These are phyloP conservation scores for Kickxella alabastrina DNA, from an alignment of 192 early-diverging fungal species.

Conservation along the genomic window DNA sequence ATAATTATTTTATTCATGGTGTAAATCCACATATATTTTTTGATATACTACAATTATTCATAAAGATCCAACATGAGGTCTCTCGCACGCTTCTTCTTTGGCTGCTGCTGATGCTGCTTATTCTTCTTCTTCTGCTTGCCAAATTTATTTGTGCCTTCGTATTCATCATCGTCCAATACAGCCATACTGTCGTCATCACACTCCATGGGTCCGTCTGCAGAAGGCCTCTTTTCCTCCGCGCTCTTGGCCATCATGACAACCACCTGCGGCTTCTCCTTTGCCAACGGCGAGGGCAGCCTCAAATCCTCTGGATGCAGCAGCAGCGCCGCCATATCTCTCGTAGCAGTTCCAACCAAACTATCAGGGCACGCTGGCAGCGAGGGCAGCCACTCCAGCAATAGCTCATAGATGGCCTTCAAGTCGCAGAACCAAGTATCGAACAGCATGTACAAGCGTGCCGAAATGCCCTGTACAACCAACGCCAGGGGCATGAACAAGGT, in stretches of 20 bases:
- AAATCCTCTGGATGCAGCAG: background rate
- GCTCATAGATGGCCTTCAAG: slow-evolving; percentile 6
- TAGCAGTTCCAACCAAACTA: slow-evolving; percentile 1
- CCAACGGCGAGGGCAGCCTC: no score
- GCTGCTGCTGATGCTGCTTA: background rate
- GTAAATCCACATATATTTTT: background rate
- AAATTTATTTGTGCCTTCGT: background rate
- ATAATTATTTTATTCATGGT: background rate
- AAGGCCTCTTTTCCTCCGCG: no score
- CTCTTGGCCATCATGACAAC: background rate
- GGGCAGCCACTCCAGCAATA: slow-evolving; percentile 24
- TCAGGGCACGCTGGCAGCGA: slow-evolving; percentile 30
- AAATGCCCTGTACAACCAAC: slow-evolving; percentile 20
- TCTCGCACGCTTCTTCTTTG: slow-evolving; percentile 10
- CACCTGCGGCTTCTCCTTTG: background rate
- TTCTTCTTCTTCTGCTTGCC: background rate
- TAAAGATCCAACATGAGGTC: slow-evolving; percentile 13
- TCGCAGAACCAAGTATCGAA: slow-evolving; percentile 24
- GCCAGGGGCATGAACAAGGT: slow-evolving; percentile 40
- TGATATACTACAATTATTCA: slow-evolving; percentile 4
- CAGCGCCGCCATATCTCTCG: background rate
- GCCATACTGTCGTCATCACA: no score
- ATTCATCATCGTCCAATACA: slow-evolving; percentile 2
- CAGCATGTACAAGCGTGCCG: slow-evolving; percentile 20
- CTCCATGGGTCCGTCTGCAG: no score